Conservation (phyloP, 306 rosid species). For the Pueraria montana region DNA sequence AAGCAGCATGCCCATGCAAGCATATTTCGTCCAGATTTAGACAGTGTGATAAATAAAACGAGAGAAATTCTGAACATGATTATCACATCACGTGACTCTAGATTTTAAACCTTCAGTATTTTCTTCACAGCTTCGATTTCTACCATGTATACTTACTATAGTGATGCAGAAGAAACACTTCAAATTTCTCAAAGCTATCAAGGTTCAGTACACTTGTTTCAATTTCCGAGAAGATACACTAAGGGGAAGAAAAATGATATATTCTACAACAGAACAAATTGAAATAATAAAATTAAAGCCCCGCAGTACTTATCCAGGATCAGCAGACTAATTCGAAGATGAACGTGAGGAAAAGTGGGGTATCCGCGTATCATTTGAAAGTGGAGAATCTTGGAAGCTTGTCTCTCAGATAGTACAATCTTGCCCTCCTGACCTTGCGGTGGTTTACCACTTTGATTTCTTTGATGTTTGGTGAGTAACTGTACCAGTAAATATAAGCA, state of each 20-base stretch:
- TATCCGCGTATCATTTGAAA: constrained; percentile 68
- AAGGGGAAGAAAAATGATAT: constrained; percentile 39
- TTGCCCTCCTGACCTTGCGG: constrained; percentile 95
- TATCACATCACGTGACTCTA: neutral
- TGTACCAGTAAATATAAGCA: constrained; percentile 52
- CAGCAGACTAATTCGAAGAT: constrained; percentile 47
- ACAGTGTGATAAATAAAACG: neutral
- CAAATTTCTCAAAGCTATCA: constrained; percentile 35
- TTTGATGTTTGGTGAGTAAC: constrained; percentile 96
- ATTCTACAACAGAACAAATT: constrained; percentile 50
- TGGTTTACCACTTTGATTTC: constrained; percentile 82
- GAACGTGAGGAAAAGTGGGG: constrained; percentile 31
- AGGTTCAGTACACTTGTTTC: constrained; percentile 33
- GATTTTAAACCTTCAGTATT: constrained; percentile 14
- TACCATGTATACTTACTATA: neutral
- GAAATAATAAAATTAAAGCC: constrained; percentile 40
- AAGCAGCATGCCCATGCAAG: no score
- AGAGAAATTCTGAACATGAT: neutral
- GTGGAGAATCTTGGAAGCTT: constrained; percentile 97
- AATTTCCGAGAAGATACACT: constrained; percentile 18
- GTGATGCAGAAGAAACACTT: constrained; percentile 39
- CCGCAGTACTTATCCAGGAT: constrained; percentile 41
- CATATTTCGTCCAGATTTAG: no score
- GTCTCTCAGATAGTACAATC: constrained; percentile 86
- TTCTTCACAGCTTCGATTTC: constrained; percentile 28